phyloP scores from a whole-genome alignment of 164 flowering plant species.

The Chimonanthus salicifolius region DNA sequence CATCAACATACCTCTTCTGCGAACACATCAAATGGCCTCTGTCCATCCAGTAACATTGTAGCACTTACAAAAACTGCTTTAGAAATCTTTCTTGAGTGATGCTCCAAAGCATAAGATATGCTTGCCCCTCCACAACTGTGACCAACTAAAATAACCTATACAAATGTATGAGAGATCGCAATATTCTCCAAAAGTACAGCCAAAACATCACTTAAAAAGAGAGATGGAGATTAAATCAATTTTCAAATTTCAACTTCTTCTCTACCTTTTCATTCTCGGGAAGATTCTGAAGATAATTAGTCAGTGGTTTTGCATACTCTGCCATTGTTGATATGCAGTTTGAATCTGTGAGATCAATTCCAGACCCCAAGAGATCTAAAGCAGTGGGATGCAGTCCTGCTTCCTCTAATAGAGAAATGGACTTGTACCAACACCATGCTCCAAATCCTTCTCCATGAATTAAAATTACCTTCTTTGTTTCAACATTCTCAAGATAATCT shows the following conservation, averaged over 20 bases:
- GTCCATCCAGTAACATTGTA: constrained; percentile 80
- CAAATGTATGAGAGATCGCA: not conserved
- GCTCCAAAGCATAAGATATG: constrained; percentile 80
- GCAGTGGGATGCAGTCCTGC: constrained; percentile 63
- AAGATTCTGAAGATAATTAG: constrained; percentile 52
- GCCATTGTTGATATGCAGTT: constrained; percentile 51
- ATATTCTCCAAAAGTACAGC: not conserved
- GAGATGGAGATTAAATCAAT: not conserved
- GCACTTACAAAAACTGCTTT: constrained; percentile 88
- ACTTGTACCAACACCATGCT: constrained; percentile 99
- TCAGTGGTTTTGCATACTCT: constrained; percentile 79
- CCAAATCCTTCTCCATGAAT: constrained; percentile 98
- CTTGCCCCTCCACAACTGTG: constrained; percentile 97
- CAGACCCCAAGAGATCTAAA: constrained; percentile 81
- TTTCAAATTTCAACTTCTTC: constrained; percentile 29
- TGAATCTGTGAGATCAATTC: constrained; percentile 58
- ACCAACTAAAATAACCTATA: constrained; percentile 89
- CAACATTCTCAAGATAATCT: constrained; percentile 55
- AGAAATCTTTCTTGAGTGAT: constrained; percentile 58
- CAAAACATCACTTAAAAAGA: not conserved
- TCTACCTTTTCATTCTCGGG: constrained; percentile 74
- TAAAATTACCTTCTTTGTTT: constrained; percentile 63
- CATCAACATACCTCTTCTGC: constrained; percentile 59
- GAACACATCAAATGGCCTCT: constrained; percentile 88
- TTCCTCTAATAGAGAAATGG: constrained; percentile 80